Percentiles rank a stretch among this genome's conserved stretches.
These are phyloP conservation scores for Fusarium sp. DNA, from an alignment of 2,329 filamentous ascomycete species.

Conservation along the genomic window DNA sequence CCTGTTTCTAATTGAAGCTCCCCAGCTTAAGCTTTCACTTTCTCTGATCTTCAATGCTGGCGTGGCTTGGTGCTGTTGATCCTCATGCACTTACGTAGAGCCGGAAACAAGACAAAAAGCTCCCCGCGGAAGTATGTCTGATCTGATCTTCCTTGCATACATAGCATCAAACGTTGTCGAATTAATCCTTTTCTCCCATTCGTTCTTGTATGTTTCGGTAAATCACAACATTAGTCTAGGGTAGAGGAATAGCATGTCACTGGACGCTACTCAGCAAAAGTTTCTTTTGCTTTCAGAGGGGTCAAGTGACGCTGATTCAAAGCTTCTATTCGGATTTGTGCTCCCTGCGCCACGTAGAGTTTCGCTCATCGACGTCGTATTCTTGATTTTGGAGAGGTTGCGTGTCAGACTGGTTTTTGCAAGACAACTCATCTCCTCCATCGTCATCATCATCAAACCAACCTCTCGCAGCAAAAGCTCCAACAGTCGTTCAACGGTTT, in stretches of 20 bases:
- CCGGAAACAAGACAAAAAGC: constrained; percentile 4
- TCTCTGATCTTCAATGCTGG: constrained; percentile 10
- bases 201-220: constrained; percentile 11
- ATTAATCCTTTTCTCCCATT: not conserved
- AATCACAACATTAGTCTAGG: constrained; percentile 18
- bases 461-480: not conserved
- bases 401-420: constrained; percentile 15
- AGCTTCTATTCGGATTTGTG: constrained; percentile 3
- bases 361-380: constrained; percentile 21
- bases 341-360: not conserved
- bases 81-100: not conserved
- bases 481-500: not conserved
- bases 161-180: constrained; percentile 22
- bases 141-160: constrained; percentile 31
- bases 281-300: constrained; percentile 13
- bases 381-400: constrained; percentile 7
- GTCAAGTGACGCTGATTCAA: constrained; percentile 21
- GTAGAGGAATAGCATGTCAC: constrained; percentile 31
- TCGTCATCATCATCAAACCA: constrained; percentile 2
- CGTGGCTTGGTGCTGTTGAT: constrained; percentile 7
- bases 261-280: constrained; percentile 5
- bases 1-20: not conserved
- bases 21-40: constrained; percentile 12
- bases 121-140: constrained; percentile 5
- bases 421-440: constrained; percentile 15